phyloP scores from a whole-genome alignment of 2,329 filamentous ascomycete species.

The Sporothrix protearum region DNA sequence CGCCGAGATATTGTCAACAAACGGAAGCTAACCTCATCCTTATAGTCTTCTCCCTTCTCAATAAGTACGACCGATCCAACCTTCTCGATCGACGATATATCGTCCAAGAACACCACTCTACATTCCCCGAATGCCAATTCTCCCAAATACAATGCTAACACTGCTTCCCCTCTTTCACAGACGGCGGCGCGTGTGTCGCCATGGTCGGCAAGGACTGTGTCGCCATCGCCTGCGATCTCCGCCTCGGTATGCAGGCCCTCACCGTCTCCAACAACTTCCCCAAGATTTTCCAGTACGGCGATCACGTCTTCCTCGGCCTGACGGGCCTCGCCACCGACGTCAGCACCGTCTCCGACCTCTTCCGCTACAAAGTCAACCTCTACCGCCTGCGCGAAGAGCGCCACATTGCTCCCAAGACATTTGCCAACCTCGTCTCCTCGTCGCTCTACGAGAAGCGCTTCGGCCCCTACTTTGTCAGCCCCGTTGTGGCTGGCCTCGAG shows the following conservation, averaged over 20 bases:
- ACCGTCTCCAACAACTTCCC: conserved; percentile 99
- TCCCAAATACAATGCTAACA: background rate
- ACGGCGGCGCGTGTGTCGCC: conserved; percentile 91
- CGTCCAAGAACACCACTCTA: background rate
- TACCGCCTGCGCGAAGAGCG: conserved; percentile 98
- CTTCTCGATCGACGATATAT: background rate
- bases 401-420: conserved; percentile 87
- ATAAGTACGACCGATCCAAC: conserved; percentile 66
- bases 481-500: conserved; percentile 92
- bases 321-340: conserved; percentile 97
- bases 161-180: conserved; percentile 36
- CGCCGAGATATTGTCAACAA: no score
- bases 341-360: conserved; percentile 87
- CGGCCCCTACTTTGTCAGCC: conserved; percentile 92
- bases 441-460: conserved; percentile 94
- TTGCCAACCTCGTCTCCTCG: conserved; percentile 91
- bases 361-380: conserved; percentile 99
- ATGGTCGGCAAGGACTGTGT: conserved; percentile 99
- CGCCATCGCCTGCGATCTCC: conserved; percentile 97
- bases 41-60: conserved; percentile 82
- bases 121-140: background rate
- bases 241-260: conserved; percentile 90
- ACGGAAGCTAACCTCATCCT: conserved; percentile 35
- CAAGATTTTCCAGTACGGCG: conserved; percentile 97
- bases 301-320: conserved; percentile 82